phyloP scores from a whole-genome alignment of 805 yeast genomes.

The Ogataea trehaloabstinens region DNA sequence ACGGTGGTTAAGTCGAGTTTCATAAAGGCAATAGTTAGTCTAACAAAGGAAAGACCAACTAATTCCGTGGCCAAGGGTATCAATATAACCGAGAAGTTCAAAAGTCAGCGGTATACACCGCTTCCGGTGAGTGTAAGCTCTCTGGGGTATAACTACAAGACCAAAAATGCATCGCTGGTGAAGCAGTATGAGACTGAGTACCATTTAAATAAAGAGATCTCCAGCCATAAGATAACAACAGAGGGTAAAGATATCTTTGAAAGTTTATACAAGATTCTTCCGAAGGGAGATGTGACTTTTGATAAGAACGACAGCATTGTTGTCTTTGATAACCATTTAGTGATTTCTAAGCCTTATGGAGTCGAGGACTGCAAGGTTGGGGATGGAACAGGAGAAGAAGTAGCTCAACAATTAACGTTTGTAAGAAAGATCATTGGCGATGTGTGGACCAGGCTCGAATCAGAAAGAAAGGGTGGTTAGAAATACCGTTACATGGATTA shows the following conservation, averaged over 20 bases:
- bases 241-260: conserved; percentile 30
- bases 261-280: conserved; percentile 27
- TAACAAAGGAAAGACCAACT: conserved; percentile 38
- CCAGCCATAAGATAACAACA: conserved; percentile 20
- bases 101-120: conserved; percentile 19
- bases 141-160: conserved; percentile 17
- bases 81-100: conserved; percentile 23
- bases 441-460: conserved; percentile 44
- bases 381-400: conserved; percentile 21
- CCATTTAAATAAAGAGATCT: conserved; percentile 21
- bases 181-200: conserved; percentile 23
- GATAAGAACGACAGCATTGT: conserved; percentile 35
- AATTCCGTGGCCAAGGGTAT: conserved; percentile 4
- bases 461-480: conserved; percentile 53
- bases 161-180: conserved; percentile 16
- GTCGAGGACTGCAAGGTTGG: conserved; percentile 30
- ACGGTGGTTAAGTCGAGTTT: conserved; percentile 56
- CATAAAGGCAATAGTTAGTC: conserved; percentile 48
- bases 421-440: conserved; percentile 50
- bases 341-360: conserved; percentile 39
- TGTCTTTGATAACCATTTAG: conserved; percentile 36
- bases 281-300: conserved; percentile 34
- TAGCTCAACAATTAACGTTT: conserved; percentile 29
- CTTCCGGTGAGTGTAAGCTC: conserved; percentile 15
- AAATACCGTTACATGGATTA: not conserved